Evolutionary conservation across 768 basidiomycete genomes (phyloP).

Genomic region (Auricularia sp.): DNA sequence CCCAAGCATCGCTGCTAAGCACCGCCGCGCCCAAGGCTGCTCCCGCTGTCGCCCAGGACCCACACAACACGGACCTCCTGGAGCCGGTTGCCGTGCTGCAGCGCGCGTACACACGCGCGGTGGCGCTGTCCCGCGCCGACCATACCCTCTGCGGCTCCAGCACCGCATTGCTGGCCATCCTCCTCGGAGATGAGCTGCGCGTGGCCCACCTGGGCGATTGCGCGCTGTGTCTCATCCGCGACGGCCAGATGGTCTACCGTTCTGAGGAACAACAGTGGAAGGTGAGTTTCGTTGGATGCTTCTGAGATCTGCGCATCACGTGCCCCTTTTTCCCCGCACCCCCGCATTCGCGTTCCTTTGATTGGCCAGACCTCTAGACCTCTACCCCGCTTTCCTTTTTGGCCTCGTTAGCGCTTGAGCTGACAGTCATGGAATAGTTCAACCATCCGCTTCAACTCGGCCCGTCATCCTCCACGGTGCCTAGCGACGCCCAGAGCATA

Average conservation of each 20-base stretch:
- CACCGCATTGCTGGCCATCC: constrained; percentile 31
- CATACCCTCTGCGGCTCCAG: constrained; percentile 34
- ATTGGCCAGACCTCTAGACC: constrained; percentile 27
- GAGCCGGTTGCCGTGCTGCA: constrained; percentile 36
- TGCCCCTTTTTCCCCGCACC: constrained; percentile 1
- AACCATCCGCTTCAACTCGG: constrained; percentile 61
- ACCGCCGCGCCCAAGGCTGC: not conserved
- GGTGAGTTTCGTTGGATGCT: constrained; percentile 27
- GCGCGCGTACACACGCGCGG: constrained; percentile 35
- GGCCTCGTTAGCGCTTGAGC: constrained; percentile 22
- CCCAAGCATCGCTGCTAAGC: not conserved
- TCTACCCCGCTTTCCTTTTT: not conserved
- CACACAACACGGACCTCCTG: constrained; percentile 6
- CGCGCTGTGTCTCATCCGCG: constrained; percentile 74
- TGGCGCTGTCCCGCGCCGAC: constrained; percentile 24
- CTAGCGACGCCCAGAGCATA: constrained; percentile 57
- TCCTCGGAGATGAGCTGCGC: constrained; percentile 52
- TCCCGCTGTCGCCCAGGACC: too few relatives aligned
- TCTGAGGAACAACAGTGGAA: constrained; percentile 92
- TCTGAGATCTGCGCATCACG: not conserved
- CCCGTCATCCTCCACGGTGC: constrained; percentile 49
- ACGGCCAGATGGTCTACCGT: constrained; percentile 67
- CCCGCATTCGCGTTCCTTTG: constrained; percentile 1
- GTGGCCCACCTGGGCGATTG: constrained; percentile 85
- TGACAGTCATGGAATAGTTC: constrained; percentile 26